Conservation (phyloP, 352 stramenopile species). For the Albugo candida region DNA sequence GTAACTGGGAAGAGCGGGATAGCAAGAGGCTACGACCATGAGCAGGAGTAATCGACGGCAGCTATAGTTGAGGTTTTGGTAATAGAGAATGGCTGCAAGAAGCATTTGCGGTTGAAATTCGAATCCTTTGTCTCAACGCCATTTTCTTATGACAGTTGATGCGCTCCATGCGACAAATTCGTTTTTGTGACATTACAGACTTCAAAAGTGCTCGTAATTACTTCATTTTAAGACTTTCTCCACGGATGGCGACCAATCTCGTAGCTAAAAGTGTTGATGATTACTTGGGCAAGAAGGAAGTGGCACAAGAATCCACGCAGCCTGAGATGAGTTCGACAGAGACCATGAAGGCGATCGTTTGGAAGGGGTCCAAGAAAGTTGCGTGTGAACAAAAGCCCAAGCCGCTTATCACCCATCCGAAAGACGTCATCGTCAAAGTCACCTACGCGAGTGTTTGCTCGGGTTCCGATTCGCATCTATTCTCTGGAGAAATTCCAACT, state of each 20-base stretch:
- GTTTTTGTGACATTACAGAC: no score
- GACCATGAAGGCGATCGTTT: conserved; percentile 21
- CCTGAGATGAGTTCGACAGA: conserved; percentile 10
- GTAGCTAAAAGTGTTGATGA: conserved; percentile 16
- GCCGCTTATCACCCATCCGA: conserved; percentile 14
- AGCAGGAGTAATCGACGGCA: conserved; percentile 4
- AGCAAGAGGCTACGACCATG: conserved; percentile 52
- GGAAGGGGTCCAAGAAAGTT: conserved; percentile 13
- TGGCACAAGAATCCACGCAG: conserved; percentile 14
- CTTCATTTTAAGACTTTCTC: no score
- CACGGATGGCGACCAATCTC: conserved; percentile 6
- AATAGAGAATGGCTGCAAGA: no score
- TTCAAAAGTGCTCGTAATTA: no score
- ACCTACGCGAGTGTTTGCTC: conserved; percentile 17
- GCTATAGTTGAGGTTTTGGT: no score
- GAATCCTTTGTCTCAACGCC: no score
- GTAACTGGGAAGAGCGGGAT: conserved; percentile 56
- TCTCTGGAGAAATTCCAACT: conserved; percentile 18
- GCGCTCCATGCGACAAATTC: no score
- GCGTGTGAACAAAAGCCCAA: conserved; percentile 11
- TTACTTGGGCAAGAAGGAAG: conserved; percentile 13
- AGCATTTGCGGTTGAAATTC: no score
- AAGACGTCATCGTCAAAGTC: conserved; percentile 14
- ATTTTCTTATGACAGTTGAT: no score
- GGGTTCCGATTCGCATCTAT: conserved; percentile 18